phyloP scores from a whole-genome alignment of 192 early-diverging fungal genomes.

The Coemansia sp. region DNA sequence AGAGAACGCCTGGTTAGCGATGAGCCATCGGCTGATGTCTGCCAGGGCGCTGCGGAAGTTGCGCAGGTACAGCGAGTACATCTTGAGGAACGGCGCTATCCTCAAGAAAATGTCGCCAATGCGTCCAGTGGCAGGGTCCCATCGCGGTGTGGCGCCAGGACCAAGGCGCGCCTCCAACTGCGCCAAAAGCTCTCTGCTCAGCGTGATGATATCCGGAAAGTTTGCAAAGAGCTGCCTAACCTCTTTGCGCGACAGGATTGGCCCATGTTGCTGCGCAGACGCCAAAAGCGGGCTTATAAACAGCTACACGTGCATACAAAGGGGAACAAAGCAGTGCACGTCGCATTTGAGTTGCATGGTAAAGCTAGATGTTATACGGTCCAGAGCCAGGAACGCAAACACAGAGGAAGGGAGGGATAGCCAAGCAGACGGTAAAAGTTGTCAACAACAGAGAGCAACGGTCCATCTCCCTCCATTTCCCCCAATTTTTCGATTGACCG shows the following conservation, averaged over 20 bases:
- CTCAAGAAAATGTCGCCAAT: conserved; percentile 55
- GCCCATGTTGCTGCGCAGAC: conserved; percentile 40
- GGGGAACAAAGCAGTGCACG: not conserved
- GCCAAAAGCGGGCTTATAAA: conserved; percentile 48
- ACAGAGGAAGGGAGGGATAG: not conserved
- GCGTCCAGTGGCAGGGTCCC: conserved; percentile 41
- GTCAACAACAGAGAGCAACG: conserved; percentile 8
- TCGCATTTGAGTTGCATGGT: not conserved
- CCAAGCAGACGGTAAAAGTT: not conserved
- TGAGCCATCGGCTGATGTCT: conserved; percentile 42
- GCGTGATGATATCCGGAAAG: conserved; percentile 62
- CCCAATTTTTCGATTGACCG: conserved; percentile 7
- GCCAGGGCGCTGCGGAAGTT: conserved; percentile 58
- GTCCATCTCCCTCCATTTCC: not conserved
- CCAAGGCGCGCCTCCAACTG: conserved; percentile 63
- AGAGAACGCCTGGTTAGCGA: conserved; percentile 37
- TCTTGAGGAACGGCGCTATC: conserved; percentile 56
- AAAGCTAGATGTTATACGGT: not conserved
- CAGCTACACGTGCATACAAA: conserved; percentile 33
- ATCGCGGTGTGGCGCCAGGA: conserved; percentile 31
- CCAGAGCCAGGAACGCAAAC: not conserved
- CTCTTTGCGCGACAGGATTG: conserved; percentile 58
- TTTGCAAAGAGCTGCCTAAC: conserved; percentile 69
- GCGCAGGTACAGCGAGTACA: conserved; percentile 60
- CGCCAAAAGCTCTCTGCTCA: conserved; percentile 61